phyloP scores from a whole-genome alignment of 2,329 filamentous ascomycete species.

The Diplocarpon rosae region DNA sequence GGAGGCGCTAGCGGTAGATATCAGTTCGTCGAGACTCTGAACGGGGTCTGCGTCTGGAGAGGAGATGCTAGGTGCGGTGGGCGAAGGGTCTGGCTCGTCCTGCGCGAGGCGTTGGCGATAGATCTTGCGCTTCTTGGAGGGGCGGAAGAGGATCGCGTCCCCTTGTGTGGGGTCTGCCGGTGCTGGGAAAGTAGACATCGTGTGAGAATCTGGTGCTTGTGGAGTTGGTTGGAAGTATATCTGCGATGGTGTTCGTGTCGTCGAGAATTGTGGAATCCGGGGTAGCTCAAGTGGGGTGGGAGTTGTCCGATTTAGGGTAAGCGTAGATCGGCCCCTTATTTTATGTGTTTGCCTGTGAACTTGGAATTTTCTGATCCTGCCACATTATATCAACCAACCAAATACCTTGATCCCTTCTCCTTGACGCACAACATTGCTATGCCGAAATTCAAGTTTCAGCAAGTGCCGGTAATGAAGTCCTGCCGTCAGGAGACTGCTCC shows the following conservation, averaged over 20 bases:
- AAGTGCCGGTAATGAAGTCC: too few species aligned
- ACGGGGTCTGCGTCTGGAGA: conserved; percentile 7
- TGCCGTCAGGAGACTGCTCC: too few species aligned
- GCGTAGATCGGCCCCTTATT: too few species aligned
- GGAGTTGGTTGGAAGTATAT: not conserved
- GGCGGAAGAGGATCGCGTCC: conserved; percentile 34
- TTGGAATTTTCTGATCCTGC: too few species aligned
- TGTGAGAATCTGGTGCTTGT: not conserved
- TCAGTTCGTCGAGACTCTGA: conserved; percentile 25
- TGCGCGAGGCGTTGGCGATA: conserved; percentile 40
- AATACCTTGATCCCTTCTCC: too few species aligned
- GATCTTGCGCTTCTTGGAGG: conserved; percentile 48
- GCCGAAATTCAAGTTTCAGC: too few species aligned
- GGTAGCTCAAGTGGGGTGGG: not conserved
- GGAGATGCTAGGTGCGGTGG: conserved; percentile 3
- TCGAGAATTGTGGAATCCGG: not conserved
- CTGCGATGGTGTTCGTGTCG: too few species aligned
- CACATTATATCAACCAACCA: too few species aligned
- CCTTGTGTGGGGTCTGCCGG: not conserved
- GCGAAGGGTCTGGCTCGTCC: conserved; percentile 14
- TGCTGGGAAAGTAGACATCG: not conserved
- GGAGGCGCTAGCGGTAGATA: conserved; percentile 11
- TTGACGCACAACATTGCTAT: too few species aligned
- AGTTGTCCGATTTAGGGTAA: too few species aligned
- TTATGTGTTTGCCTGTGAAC: too few species aligned